A percentile compares a stretch with the other conserved stretches of the same genome.
Evolutionary conservation across 176 grass and related monocot genomes (phyloP).

Genomic region (Neostapfia colusana): DNA sequence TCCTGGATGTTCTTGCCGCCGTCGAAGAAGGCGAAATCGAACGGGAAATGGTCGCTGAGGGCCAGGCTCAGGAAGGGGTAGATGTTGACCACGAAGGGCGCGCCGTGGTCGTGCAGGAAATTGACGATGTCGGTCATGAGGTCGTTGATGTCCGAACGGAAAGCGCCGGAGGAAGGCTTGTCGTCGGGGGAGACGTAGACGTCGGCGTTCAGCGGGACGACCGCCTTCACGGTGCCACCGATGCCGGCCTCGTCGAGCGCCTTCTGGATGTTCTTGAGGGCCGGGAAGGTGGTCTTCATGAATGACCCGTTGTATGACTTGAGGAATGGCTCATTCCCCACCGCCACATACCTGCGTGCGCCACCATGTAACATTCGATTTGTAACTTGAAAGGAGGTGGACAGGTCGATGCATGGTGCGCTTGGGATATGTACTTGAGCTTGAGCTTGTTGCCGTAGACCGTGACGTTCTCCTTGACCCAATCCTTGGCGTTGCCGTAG

Average conservation of each 20-base stretch:
- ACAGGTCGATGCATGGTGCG: not conserved
- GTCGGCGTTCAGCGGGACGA: slow-evolving; percentile 70
- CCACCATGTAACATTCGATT: not conserved
- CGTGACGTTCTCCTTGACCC: slow-evolving; percentile 79
- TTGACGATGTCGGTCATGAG: slow-evolving; percentile 65
- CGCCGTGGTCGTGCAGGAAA: slow-evolving; percentile 58
- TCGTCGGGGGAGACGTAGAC: slow-evolving; percentile 63
- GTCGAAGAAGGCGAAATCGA: slow-evolving; percentile 79
- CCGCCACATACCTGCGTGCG: slow-evolving; percentile 78
- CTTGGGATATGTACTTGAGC: slow-evolving; percentile 45
- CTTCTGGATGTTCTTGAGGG: slow-evolving; percentile 83
- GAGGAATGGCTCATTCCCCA: slow-evolving; percentile 84
- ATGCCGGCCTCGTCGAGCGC: slow-evolving; percentile 65
- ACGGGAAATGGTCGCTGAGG: slow-evolving; percentile 63
- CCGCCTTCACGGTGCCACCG: slow-evolving; percentile 55
- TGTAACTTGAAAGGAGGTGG: not conserved
- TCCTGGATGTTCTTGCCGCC: slow-evolving; percentile 61
- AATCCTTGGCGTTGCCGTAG: slow-evolving; percentile 57
- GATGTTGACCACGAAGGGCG: slow-evolving; percentile 86
- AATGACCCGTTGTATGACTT: slow-evolving; percentile 70
- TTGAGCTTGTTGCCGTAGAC: slow-evolving; percentile 55
- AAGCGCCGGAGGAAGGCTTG: slow-evolving; percentile 57
- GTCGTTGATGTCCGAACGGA: slow-evolving; percentile 68
- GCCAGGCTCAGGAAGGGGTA: slow-evolving; percentile 83
- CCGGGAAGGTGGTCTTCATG: slow-evolving; percentile 62